Evolutionary conservation across 768 basidiomycete species (phyloP).

Genomic region (Suillus alpinus): DNA sequence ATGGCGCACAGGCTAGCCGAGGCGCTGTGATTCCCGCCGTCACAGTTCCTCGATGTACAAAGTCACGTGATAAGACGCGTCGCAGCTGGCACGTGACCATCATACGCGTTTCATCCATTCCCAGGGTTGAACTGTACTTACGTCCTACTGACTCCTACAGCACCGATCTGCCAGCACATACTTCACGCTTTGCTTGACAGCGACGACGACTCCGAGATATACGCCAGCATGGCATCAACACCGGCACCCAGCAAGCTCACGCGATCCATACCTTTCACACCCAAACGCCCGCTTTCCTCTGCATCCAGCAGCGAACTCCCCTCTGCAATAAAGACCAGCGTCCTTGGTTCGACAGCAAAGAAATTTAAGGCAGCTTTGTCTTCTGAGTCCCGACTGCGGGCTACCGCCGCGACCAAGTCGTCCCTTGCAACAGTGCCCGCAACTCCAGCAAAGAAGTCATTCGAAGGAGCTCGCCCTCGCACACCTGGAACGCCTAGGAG

Average conservation of each 20-base stretch:
- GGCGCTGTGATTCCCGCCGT: no score
- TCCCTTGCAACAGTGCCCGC: constrained; percentile 48
- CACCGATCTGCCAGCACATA: not conserved
- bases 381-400: constrained; percentile 34
- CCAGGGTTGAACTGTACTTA: not conserved
- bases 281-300: constrained; percentile 48
- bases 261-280: constrained; percentile 50
- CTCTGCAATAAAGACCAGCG: constrained; percentile 35
- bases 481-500: constrained; percentile 55
- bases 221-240: constrained; percentile 11
- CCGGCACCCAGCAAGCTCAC: constrained; percentile 36
- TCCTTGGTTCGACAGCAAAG: constrained; percentile 45
- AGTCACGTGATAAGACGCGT: constrained; percentile 1
- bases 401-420: constrained; percentile 23
- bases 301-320: constrained; percentile 33
- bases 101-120: not conserved
- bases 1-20: no score
- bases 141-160: not conserved
- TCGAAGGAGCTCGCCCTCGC: constrained; percentile 41
- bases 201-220: constrained; percentile 9
- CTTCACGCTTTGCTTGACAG: not conserved
- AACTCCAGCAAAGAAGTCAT: constrained; percentile 47
- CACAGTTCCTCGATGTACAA: not conserved
- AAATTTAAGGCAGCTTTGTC: constrained; percentile 69
- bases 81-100: not conserved